These are phyloP conservation scores for Jasminum sambac DNA, from an alignment of 257 asterid genomes.

Conservation along the genomic window DNA sequence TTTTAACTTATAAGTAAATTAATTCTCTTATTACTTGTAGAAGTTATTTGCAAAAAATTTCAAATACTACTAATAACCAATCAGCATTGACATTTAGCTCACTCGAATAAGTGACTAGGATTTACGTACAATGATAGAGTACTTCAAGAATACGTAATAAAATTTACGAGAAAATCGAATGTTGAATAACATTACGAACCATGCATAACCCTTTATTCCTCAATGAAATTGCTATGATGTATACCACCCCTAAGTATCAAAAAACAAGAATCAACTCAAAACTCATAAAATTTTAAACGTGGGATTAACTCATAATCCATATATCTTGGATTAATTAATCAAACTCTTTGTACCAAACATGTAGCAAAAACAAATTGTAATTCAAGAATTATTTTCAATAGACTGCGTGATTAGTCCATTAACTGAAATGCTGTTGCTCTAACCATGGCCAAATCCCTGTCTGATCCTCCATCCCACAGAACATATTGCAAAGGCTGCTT, in stretches of 20 bases:
- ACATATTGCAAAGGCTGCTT: slow-evolving; percentile 78
- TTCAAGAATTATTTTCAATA: neutral
- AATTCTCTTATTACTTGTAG: too few species aligned
- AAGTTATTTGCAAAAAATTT: too few species aligned
- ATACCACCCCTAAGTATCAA: slow-evolving; percentile 31
- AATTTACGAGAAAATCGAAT: neutral
- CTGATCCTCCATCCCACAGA: slow-evolving; percentile 84
- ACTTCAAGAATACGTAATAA: neutral
- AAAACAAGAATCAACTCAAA: slow-evolving; percentile 1
- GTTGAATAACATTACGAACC: slow-evolving; percentile 2
- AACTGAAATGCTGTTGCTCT: slow-evolving; percentile 79
- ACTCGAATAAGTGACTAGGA: too few species aligned
- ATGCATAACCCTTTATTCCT: slow-evolving; percentile 20
- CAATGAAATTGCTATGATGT: slow-evolving; percentile 29
- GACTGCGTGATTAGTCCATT: slow-evolving; percentile 2
- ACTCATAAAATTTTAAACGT: slow-evolving; percentile 6
- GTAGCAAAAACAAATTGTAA: neutral
- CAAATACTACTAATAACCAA: too few species aligned
- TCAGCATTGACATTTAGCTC: too few species aligned
- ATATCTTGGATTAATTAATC: slow-evolving; percentile 1
- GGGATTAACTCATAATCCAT: slow-evolving; percentile 15
- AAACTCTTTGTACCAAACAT: slow-evolving; percentile 4
- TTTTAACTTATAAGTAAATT: too few species aligned
- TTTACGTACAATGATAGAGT: too few species aligned
- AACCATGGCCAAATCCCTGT: slow-evolving; percentile 97